phyloP scores from a whole-genome alignment of 2,329 filamentous ascomycete genomes.

The Chaetomiaceae sp. region DNA sequence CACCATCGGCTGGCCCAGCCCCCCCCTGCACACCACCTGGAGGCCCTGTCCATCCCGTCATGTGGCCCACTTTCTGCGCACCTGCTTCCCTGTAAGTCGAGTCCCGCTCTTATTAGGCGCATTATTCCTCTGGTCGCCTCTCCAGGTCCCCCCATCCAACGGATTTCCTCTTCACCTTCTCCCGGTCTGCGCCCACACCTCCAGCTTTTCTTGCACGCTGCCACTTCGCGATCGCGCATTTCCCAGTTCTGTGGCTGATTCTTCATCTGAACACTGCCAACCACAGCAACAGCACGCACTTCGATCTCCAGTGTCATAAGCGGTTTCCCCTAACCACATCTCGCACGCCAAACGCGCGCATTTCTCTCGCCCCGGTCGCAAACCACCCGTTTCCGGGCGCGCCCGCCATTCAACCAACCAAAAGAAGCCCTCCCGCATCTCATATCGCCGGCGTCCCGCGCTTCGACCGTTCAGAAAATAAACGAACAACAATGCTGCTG shows the following conservation, averaged over 20 bases:
- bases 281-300: not conserved
- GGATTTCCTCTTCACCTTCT: constrained; percentile 21
- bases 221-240: not conserved
- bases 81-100: constrained; percentile 18
- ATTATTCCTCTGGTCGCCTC: constrained; percentile 25
- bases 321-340: not conserved
- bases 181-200: constrained; percentile 12
- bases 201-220: not conserved
- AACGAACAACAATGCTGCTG: constrained; percentile 47
- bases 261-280: not conserved
- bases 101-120: constrained; percentile 28
- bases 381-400: constrained; percentile 11
- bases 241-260: not conserved
- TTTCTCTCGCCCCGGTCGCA: constrained; percentile 20
- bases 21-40: constrained; percentile 14
- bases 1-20: constrained; percentile 22
- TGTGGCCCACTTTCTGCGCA: constrained; percentile 26
- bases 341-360: constrained; percentile 13
- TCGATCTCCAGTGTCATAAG: not conserved
- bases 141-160: constrained; percentile 12
- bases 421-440: not conserved
- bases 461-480: not conserved
- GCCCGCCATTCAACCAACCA: constrained; percentile 7
- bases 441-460: constrained; percentile 11
- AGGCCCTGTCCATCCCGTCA: constrained; percentile 24